Evolutionary conservation across 306 rosid genomes (phyloP), one percentile per base, ranked within the genome.

Genomic region (Vigna hirtella): DNA sequence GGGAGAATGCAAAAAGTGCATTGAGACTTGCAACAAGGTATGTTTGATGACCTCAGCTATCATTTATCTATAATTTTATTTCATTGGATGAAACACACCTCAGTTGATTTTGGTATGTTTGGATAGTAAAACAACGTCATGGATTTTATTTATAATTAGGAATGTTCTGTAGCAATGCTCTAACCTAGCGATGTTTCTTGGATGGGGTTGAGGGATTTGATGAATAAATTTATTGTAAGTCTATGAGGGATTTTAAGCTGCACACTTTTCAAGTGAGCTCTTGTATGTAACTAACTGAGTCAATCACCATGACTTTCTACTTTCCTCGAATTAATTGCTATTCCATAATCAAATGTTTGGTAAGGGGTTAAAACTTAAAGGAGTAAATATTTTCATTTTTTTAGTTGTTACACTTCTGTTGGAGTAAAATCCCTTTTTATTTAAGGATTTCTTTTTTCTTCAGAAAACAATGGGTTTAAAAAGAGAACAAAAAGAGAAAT

Each of bases 21-120:
- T 95, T 47, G 99, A 95, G 84, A 89, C 81, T 67, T 95, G 99
- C 93, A 93, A 95, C 66, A 95, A 95, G 94, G 98, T 91, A 85
- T 59, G 79, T 9, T 71, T 61, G 40, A 66, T 80, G 85, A 62
- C 47, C 66, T 69, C 51, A 4, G 14, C 58, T 61, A 48, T 43
- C 57, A 36, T 57, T 42, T 73, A 47, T 38, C 63, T 48, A 59
- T 78, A 16, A 51, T 55, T 77, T 58, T 66, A 40, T 59, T 84
- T 76, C 8, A 48, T 56, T 40, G 40, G 74, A 66, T 47, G 66
- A 38, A 58, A 53, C 61, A 36, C 32, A 16, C 5, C 51, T 20
- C 70, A 48, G 47, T 55, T 11, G 15, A 55, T 48, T 72, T 74
- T 70, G 22, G 32, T 57, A 40, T 18, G 47, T 61, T 63, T 62